Conservation (phyloP, 2,329 filamentous ascomycete species). For the Zymoseptoria crescenta region DNA sequence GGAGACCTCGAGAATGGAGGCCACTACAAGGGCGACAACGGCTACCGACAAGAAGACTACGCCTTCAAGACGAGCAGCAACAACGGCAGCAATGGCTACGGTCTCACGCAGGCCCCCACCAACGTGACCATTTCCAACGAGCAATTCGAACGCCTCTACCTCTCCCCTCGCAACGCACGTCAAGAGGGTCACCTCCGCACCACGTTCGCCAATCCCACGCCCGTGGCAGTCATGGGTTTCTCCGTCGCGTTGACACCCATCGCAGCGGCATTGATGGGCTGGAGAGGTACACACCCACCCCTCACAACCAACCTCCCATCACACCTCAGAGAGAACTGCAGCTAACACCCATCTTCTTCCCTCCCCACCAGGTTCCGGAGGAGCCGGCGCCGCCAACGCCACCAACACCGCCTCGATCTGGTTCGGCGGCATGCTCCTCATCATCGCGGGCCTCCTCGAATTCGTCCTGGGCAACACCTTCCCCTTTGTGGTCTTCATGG, state of each 20-base stretch:
- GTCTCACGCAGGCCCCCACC: not conserved
- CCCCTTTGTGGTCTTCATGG: constrained; percentile 21
- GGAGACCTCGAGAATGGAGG: not conserved
- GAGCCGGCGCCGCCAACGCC: constrained; percentile 1
- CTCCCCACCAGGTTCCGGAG: not conserved
- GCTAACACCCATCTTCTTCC: not conserved
- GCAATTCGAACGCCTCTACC: constrained; percentile 21
- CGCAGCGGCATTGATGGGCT: constrained; percentile 11
- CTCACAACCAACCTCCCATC: not conserved
- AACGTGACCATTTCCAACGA: constrained; percentile 20
- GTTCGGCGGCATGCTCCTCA: constrained; percentile 30
- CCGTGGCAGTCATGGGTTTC: constrained; percentile 18
- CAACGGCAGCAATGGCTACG: not conserved
- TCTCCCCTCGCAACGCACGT: constrained; percentile 12
- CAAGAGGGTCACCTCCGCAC: constrained; percentile 13
- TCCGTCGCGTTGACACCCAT: constrained; percentile 15
- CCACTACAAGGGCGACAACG: not conserved
- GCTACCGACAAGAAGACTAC: not conserved
- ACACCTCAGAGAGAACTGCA: not conserved
- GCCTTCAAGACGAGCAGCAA: not conserved
- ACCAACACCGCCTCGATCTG: constrained; percentile 23
- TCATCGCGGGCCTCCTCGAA: constrained; percentile 29
- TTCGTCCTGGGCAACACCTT: constrained; percentile 32
- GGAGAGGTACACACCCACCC: constrained; percentile 2
- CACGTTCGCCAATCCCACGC: constrained; percentile 19